A percentile compares a stretch with the other conserved stretches of the same genome.
Conservation (phyloP, 2,329 filamentous ascomycete genomes). For the Verticillium nonalfalfae region DNA sequence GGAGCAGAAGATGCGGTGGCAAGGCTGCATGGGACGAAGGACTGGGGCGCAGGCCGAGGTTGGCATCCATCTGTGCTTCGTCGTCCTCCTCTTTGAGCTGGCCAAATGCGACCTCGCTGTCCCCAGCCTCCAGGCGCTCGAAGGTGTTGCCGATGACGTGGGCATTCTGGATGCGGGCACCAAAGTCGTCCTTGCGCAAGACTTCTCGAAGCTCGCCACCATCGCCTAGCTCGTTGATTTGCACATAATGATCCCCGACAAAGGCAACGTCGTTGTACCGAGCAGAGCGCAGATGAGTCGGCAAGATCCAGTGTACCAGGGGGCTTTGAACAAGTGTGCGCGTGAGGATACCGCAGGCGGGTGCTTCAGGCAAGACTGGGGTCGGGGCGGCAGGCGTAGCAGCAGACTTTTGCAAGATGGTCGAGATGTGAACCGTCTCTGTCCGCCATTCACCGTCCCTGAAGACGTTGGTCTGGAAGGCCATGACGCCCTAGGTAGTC, state of each 20-base stretch:
- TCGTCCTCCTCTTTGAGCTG: constrained; percentile 31
- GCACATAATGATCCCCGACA: constrained; percentile 76
- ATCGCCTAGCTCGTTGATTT: constrained; percentile 67
- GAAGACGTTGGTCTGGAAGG: constrained; percentile 40
- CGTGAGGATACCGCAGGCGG: constrained; percentile 66
- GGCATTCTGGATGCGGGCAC: constrained; percentile 71
- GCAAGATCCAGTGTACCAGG: constrained; percentile 68
- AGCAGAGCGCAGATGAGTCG: constrained; percentile 67
- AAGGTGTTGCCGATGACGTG: constrained; percentile 60
- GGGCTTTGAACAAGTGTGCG: constrained; percentile 74
- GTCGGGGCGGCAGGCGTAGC: constrained; percentile 17
- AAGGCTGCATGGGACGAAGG: constrained; percentile 20
- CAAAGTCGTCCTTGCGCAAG: constrained; percentile 74
- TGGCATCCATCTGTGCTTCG: constrained; percentile 28
- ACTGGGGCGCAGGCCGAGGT: constrained; percentile 4
- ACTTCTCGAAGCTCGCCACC: constrained; percentile 69
- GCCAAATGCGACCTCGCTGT: constrained; percentile 12
- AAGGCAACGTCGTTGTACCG: constrained; percentile 78
- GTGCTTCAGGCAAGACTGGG: constrained; percentile 27
- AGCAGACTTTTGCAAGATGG: constrained; percentile 32
- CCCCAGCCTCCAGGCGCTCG: constrained; percentile 27
- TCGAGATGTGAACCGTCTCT: constrained; percentile 39
- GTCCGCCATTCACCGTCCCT: constrained; percentile 51
- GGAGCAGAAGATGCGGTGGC: constrained; percentile 74
- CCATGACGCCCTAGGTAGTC: neutral